Conservation (phyloP, 805 yeast genomes). For the Danielia reshetovae region DNA sequence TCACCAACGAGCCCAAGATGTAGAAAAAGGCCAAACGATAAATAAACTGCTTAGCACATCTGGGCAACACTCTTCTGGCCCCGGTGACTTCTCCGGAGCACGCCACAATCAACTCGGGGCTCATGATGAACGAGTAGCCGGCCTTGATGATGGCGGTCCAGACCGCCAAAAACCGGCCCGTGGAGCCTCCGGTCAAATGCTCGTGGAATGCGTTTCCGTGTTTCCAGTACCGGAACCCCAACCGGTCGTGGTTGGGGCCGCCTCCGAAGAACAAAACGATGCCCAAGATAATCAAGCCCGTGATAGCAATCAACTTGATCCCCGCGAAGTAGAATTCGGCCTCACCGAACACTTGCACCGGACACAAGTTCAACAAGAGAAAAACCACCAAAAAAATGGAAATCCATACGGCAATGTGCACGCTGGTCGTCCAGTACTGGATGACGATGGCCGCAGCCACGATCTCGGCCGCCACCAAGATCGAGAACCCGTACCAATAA, state of each 20-base stretch:
- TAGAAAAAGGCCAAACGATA: conserved; percentile 45
- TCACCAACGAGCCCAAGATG: conserved; percentile 36
- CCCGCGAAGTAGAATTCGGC: conserved; percentile 18
- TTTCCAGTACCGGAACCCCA: conserved; percentile 20
- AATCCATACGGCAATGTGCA: conserved; percentile 38
- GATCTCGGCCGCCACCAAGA: conserved; percentile 18
- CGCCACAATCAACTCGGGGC: conserved; percentile 53
- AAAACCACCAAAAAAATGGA: conserved; percentile 22
- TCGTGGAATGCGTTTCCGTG: conserved; percentile 34
- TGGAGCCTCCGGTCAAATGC: conserved; percentile 35
- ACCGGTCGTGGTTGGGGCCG: conserved; percentile 18
- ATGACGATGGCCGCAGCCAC: conserved; percentile 17
- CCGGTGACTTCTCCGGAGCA: conserved; percentile 57
- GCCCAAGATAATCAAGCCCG: conserved; percentile 19
- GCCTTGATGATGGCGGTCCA: conserved; percentile 26
- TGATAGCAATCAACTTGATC: conserved; percentile 16
- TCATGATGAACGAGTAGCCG: conserved; percentile 24
- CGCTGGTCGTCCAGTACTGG: conserved; percentile 19
- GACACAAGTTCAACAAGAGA: conserved; percentile 13
- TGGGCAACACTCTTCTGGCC: conserved; percentile 58
- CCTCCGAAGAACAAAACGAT: conserved; percentile 19
- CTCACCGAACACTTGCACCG: conserved; percentile 16
- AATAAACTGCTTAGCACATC: conserved; percentile 57
- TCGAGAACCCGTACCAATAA: conserved; percentile 18
- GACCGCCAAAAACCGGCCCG: conserved; percentile 19